Percentiles rank a stretch among this genome's conserved stretches.
Evolutionary conservation across 225 moss, liverwort and hornwort genomes (phyloP).

Genomic region (Marchantia paleacea): DNA sequence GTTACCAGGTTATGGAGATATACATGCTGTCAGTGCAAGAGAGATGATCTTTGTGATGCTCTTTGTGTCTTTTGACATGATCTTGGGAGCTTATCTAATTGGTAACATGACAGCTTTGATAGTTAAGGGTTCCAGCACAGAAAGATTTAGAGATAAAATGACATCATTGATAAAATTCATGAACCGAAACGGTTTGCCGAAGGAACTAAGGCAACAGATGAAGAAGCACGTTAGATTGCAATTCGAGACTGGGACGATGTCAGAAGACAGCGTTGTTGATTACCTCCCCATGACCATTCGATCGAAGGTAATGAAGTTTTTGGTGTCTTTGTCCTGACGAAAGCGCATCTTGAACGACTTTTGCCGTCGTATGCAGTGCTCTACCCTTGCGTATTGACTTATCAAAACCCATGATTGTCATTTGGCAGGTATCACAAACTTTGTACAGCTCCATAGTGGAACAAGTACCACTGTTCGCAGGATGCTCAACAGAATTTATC

Average conservation of each 20-base stretch:
- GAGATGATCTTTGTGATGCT: slow-evolving; percentile 52
- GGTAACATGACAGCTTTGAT: slow-evolving; percentile 57
- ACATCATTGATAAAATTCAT: slow-evolving; percentile 39
- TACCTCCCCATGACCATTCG: slow-evolving; percentile 42
- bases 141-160: slow-evolving; percentile 53
- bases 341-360: too few species aligned
- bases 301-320: slow-evolving; percentile 24
- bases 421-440: slow-evolving; percentile 37
- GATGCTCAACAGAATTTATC: slow-evolving; percentile 44
- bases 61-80: slow-evolving; percentile 50
- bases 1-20: slow-evolving; percentile 46
- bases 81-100: slow-evolving; percentile 46
- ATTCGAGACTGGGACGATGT: slow-evolving; percentile 34
- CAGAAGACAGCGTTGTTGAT: slow-evolving; percentile 25
- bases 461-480: slow-evolving; percentile 35
- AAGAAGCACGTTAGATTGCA: slow-evolving; percentile 41
- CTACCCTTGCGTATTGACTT: background rate
- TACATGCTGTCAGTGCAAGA: slow-evolving; percentile 42
- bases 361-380: too few species aligned
- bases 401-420: too few species aligned
- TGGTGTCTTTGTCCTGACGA: background rate
- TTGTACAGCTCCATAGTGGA: slow-evolving; percentile 30
- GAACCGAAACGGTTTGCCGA: slow-evolving; percentile 37
- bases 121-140: slow-evolving; percentile 47
- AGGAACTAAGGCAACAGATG: slow-evolving; percentile 37